Percentiles rank a stretch among this genome's conserved stretches.
These are phyloP conservation scores for Tricholoma matsutake DNA, from an alignment of 768 basidiomycete genomes.

Conservation along the genomic window DNA sequence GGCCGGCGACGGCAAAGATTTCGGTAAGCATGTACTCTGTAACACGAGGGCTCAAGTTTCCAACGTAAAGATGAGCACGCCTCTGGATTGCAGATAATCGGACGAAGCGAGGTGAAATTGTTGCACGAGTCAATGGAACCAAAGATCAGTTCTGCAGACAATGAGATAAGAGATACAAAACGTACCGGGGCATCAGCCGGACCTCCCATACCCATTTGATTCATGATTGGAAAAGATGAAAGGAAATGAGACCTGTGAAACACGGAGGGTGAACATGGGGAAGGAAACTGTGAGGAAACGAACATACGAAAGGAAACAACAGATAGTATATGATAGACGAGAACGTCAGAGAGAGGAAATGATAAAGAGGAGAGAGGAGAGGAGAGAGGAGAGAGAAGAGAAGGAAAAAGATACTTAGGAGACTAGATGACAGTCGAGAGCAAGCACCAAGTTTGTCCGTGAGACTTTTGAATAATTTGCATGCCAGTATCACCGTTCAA, in stretches of 20 bases:
- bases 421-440: conserved; percentile 48
- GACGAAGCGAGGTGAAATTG: conserved; percentile 21
- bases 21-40: conserved; percentile 99
- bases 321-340: conserved; percentile 50
- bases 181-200: conserved; percentile 77
- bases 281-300: conserved; percentile 15
- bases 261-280: conserved; percentile 12
- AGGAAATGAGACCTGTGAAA: conserved; percentile 48
- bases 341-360: conserved; percentile 56
- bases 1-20: conserved; percentile 94
- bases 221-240: conserved; percentile 66
- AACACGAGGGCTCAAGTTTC: conserved; percentile 95
- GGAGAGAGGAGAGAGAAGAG: conserved; percentile 48
- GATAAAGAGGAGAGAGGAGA: conserved; percentile 41
- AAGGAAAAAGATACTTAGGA: conserved; percentile 39
- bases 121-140: conserved; percentile 18
- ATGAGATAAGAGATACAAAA: conserved; percentile 21
- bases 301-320: conserved; percentile 53
- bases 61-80: conserved; percentile 97
- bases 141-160: conserved; percentile 30
- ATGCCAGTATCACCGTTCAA: too few relatives aligned
- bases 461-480: conserved; percentile 37
- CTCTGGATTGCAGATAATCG: conserved; percentile 45
- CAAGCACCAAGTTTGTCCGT: conserved; percentile 34
- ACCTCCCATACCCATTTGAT: conserved; percentile 68